Evolutionary conservation across 1,284 basidiomycete species (phyloP).

Genomic region (Pterulicium gracile): DNA sequence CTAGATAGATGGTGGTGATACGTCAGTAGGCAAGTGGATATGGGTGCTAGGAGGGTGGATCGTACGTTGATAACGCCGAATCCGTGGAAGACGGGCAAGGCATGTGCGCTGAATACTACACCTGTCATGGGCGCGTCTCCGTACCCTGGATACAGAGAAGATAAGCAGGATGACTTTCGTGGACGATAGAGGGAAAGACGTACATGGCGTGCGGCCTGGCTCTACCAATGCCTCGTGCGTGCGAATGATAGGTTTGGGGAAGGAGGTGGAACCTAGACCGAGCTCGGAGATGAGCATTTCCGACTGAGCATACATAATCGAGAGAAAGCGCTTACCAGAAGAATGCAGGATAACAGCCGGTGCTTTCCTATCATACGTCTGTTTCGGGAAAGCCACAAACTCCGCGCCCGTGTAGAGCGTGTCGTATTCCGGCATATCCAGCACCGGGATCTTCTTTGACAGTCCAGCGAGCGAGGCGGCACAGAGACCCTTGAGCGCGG

Average conservation of each 20-base stretch:
- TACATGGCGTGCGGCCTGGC: background rate
- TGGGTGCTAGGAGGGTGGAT: conserved; percentile 8
- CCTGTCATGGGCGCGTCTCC: conserved; percentile 8
- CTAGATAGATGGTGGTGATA: background rate
- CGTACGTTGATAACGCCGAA: conserved; percentile 7
- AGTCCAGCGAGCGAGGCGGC: too few relatives aligned
- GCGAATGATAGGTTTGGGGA: conserved; percentile 12
- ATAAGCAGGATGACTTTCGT: background rate
- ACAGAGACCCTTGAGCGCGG: conserved; percentile 4
- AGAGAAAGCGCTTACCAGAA: conserved; percentile 12
- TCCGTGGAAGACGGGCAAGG: conserved; percentile 11
- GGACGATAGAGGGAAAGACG: background rate
- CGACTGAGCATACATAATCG: background rate
- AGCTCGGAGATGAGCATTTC: conserved; percentile 2
- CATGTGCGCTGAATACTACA: conserved; percentile 5
- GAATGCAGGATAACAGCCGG: conserved; percentile 18
- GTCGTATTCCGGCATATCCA: too few relatives aligned
- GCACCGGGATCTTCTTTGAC: too few relatives aligned
- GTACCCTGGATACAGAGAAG: conserved; percentile 4
- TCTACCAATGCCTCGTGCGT: conserved; percentile 5
- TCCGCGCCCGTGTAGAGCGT: too few relatives aligned
- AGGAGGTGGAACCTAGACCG: conserved; percentile 10
- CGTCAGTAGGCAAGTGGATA: conserved; percentile 2
- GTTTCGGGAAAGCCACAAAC: too few relatives aligned
- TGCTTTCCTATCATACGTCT: too few relatives aligned